Evolutionary conservation across 2,329 filamentous ascomycete species (phyloP), one percentile per base, ranked within the genome.

Genomic region (Sporothrix humicola): DNA sequence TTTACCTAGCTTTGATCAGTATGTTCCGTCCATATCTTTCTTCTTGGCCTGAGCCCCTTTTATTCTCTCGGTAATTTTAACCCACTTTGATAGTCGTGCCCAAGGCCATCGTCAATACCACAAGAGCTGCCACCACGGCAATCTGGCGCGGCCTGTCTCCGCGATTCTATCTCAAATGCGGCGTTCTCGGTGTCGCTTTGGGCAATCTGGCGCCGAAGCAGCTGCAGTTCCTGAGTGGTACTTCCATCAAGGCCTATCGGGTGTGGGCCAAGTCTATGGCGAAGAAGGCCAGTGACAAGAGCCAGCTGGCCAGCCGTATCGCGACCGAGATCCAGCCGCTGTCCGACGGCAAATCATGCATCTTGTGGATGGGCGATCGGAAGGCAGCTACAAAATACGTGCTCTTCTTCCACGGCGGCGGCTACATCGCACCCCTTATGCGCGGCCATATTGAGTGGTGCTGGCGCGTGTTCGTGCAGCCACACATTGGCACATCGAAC

Each of bases 391-490:
- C 9, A 15, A 68, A 31, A 7, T 31, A 17, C 13, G 46, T 68
- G 6, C 13, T 68, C 1, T 68, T 68, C 15, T 37, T 68, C 23
- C 63, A 68, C 13, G 63, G 63, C 23, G 63, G 63, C 15, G 63
- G 63, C 23, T 68, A 68, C 23, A 9, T 68, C 6, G 63, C 46
- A 26, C 63, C 63, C 12, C 46, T 68, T 1, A 0, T 37, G 2
- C 44, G n/a, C 0, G 63, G 63, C 46, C 63, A 68, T 2, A 23
- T 68, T 1, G 63, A 68, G 15, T 68, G 63, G 63, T 68, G 63
- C 44, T 68, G 63, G 63, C 63, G 63, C 15, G 63, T 68, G 7
- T 68, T 52, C 10, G 63, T 68, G 7, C 10, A 12, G 20, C 63
- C 46, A 44, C 44, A 50, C 13, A 3, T 50, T 1, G 15, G 13